Conservation (phyloP, 2,329 filamentous ascomycete genomes). For the Aspergillus piperis region DNA sequence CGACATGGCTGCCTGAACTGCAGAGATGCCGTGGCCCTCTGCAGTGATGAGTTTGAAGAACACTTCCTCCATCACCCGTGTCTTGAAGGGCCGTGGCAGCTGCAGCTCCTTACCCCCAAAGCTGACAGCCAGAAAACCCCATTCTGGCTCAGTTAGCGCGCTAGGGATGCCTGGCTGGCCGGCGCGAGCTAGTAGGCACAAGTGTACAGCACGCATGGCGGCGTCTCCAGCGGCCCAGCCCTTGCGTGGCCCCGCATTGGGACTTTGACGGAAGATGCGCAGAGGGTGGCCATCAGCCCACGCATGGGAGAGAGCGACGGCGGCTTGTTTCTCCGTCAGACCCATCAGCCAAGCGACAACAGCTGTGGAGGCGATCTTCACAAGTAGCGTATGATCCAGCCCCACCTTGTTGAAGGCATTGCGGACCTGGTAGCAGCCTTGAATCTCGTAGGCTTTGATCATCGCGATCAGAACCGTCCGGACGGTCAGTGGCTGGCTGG, state of each 20-base stretch:
- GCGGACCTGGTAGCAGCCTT: conserved; percentile 40
- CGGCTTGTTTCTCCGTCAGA: conserved; percentile 35
- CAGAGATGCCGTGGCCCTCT: conserved; percentile 30
- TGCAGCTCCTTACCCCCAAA: conserved; percentile 6
- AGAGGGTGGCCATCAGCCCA: conserved; percentile 44
- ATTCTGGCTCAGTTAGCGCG: conserved; percentile 29
- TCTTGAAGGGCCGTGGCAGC: conserved; percentile 2
- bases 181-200: neutral
- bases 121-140: conserved; percentile 32
- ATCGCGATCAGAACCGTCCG: conserved; percentile 34
- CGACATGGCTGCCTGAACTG: conserved; percentile 28
- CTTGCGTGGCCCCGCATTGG: conserved; percentile 43
- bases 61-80: conserved; percentile 9
- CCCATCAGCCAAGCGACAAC: conserved; percentile 42
- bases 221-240: conserved; percentile 36
- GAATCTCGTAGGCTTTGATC: conserved; percentile 48
- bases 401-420: conserved; percentile 45
- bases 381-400: conserved; percentile 46
- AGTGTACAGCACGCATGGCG: neutral
- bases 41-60: conserved; percentile 17
- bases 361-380: conserved; percentile 45
- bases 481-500: conserved; percentile 33
- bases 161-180: conserved; percentile 20
- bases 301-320: conserved; percentile 41
- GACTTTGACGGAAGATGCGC: conserved; percentile 35